Conservation (phyloP, 1,284 basidiomycete species). For the Ceratobasidium sp. region DNA sequence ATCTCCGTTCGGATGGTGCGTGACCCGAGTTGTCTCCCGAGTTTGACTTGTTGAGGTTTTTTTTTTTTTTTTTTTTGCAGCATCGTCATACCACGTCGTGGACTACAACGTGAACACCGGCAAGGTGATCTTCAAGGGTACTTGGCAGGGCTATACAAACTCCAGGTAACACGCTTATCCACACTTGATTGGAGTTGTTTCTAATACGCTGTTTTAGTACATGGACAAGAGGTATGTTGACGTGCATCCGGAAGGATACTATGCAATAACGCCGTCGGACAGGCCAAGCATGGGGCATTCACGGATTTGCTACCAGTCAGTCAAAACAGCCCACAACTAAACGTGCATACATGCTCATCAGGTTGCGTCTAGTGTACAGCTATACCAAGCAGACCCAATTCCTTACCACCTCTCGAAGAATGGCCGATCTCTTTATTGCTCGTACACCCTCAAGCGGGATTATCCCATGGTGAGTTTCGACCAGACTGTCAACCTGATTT, state of each 20-base stretch:
- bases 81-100: slow-evolving; percentile 70
- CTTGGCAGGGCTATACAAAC: slow-evolving; percentile 68
- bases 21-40: not conserved
- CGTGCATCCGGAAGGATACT: not conserved
- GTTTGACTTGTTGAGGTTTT: no score
- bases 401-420: slow-evolving; percentile 51
- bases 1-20: slow-evolving; percentile 67
- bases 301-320: slow-evolving; percentile 72
- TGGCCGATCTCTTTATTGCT: slow-evolving; percentile 65
- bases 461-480: slow-evolving; percentile 63
- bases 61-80: slow-evolving; percentile 48
- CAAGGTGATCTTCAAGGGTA: slow-evolving; percentile 60
- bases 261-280: not conserved
- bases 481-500: not conserved
- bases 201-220: slow-evolving; percentile 55
- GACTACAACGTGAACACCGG: slow-evolving; percentile 72
- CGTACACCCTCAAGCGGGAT: slow-evolving; percentile 59
- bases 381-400: not conserved
- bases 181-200: not conserved
- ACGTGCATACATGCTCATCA: not conserved
- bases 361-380: not conserved
- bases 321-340: slow-evolving; percentile 13
- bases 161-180: slow-evolving; percentile 53
- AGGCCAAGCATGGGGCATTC: slow-evolving; percentile 74
- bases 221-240: slow-evolving; percentile 60